phyloP scores from a whole-genome alignment of 805 yeast genomes.

The Jamesozyma lodderae region DNA sequence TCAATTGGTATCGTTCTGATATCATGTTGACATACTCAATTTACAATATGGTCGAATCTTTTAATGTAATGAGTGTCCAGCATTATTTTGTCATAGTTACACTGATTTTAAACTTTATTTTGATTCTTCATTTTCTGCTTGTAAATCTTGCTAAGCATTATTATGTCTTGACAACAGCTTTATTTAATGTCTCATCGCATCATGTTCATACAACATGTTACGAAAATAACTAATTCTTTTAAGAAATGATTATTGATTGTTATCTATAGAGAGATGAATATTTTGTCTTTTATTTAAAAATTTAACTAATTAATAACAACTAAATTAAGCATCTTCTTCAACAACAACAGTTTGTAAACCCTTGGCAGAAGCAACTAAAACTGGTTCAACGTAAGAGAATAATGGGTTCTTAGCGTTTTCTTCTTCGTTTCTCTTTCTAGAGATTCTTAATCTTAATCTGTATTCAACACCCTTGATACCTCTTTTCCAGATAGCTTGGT shows the following conservation, averaged over 20 bases:
- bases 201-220: too few species aligned
- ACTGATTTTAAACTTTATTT: constrained; percentile 11
- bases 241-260: background rate
- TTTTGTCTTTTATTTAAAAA: background rate
- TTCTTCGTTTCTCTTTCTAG: constrained; percentile 99
- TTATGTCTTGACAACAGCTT: too few species aligned
- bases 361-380: constrained; percentile 87
- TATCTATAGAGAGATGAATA: background rate
- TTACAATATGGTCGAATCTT: constrained; percentile 22
- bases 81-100: constrained; percentile 51
- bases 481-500: constrained; percentile 98
- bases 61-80: constrained; percentile 56
- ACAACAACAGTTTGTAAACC: constrained; percentile 97
- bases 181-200: too few species aligned
- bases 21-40: constrained; percentile 1
- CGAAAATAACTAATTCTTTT: too few species aligned
- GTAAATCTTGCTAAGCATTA: too few species aligned
- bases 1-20: constrained; percentile 19
- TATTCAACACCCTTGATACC: constrained; percentile 98
- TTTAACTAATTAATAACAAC: constrained; percentile 1
- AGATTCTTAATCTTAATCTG: constrained; percentile 97
- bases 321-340: constrained; percentile 53
- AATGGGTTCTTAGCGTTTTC: constrained; percentile 97
- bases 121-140: background rate
- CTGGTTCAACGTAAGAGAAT: constrained; percentile 97